phyloP scores from a whole-genome alignment of 371 early-diverging fungal species.

The Nematocida sp. region DNA sequence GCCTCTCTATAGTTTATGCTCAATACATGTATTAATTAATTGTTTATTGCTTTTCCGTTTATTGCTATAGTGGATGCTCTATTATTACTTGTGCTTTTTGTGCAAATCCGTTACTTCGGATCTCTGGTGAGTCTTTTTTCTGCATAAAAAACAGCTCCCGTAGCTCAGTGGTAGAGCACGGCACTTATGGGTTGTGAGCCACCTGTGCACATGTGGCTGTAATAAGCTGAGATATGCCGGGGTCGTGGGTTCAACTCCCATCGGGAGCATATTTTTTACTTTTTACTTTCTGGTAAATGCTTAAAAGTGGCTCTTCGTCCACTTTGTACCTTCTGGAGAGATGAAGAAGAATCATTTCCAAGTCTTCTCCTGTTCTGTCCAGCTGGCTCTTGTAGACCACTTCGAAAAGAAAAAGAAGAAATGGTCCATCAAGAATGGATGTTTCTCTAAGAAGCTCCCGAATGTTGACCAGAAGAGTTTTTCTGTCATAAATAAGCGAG shows the following conservation, averaged over 20 bases:
- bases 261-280: constrained; percentile 56
- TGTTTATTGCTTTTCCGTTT: too few species aligned
- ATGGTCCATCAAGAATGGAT: constrained; percentile 10
- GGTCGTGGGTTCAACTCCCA: constrained; percentile 61
- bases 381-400: neutral
- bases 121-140: too few species aligned
- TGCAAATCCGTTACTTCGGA: too few species aligned
- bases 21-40: too few species aligned
- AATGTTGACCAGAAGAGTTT: neutral
- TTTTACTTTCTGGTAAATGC: constrained; percentile 31
- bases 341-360: constrained; percentile 31
- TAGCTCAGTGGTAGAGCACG: constrained; percentile 61
- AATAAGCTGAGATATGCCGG: constrained; percentile 58
- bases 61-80: too few species aligned
- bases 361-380: constrained; percentile 8
- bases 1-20: too few species aligned
- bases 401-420: neutral
- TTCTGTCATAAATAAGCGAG: constrained; percentile 7
- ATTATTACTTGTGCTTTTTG: too few species aligned
- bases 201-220: constrained; percentile 45
- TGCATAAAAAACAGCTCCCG: constrained; percentile 38
- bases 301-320: neutral
- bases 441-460: constrained; percentile 24
- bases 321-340: constrained; percentile 15
- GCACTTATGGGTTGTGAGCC: constrained; percentile 57